phyloP scores from a whole-genome alignment of 805 yeast genomes.

The Naumovozyma baii region DNA sequence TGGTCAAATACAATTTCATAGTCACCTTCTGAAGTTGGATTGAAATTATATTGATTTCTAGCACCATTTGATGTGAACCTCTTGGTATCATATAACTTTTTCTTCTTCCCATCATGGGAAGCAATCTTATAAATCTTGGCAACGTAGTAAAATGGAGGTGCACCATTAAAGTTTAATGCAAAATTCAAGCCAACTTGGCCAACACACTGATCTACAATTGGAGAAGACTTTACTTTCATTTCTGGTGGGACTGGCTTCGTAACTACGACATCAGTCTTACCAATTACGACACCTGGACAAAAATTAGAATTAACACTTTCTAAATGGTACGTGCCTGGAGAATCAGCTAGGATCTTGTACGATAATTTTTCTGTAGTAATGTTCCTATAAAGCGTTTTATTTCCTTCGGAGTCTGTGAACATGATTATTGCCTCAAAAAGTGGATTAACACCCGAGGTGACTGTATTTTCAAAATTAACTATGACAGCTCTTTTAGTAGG shows the following conservation, averaged over 20 bases:
- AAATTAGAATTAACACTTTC: slow-evolving; percentile 43
- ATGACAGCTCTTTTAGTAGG: slow-evolving; percentile 33
- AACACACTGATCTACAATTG: slow-evolving; percentile 77
- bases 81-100: slow-evolving; percentile 31
- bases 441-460: slow-evolving; percentile 19
- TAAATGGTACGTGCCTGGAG: slow-evolving; percentile 61
- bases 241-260: slow-evolving; percentile 50
- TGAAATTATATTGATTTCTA: slow-evolving; percentile 51
- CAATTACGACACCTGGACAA: slow-evolving; percentile 60
- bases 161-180: slow-evolving; percentile 59
- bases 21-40: slow-evolving; percentile 73
- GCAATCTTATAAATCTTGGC: slow-evolving; percentile 48
- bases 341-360: slow-evolving; percentile 33
- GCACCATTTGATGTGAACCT: slow-evolving; percentile 33
- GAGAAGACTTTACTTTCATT: slow-evolving; percentile 32
- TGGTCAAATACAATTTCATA: slow-evolving; percentile 64
- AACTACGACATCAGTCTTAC: slow-evolving; percentile 44
- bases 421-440: slow-evolving; percentile 32
- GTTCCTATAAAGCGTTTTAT: slow-evolving; percentile 12
- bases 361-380: slow-evolving; percentile 21
- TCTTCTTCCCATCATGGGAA: slow-evolving; percentile 18
- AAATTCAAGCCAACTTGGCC: slow-evolving; percentile 84
- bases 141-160: slow-evolving; percentile 68
- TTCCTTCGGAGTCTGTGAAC: slow-evolving; percentile 24
- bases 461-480: slow-evolving; percentile 24